Percentiles rank a stretch among this genome's conserved stretches.
phyloP scores from a whole-genome alignment of 2,329 filamentous ascomycete species.

The Xylariaceae sp. region DNA sequence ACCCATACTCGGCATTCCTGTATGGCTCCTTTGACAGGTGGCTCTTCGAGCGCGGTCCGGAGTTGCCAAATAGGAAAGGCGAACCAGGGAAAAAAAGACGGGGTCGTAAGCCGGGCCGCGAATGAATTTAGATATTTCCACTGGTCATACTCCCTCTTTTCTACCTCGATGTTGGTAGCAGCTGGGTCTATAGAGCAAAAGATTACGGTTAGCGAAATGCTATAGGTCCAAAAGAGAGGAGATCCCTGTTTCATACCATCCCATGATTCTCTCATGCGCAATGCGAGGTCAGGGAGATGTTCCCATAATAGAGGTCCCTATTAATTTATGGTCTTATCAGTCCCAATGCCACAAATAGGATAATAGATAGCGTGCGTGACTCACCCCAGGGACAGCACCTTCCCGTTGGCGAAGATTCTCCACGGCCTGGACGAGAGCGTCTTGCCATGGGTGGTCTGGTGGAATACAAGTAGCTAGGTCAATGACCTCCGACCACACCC shows the following conservation, averaged over 20 bases:
- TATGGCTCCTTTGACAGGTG: not conserved
- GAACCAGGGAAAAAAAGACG: not conserved
- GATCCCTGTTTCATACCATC: too few relatives aligned
- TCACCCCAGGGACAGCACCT: not conserved
- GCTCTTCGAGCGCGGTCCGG: not conserved
- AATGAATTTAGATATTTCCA: slow-evolving; percentile 8
- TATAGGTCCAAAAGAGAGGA: too few relatives aligned
- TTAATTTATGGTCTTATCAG: too few relatives aligned
- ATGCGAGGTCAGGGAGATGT: too few relatives aligned
- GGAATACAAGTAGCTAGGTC: not conserved
- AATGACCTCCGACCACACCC: not conserved
- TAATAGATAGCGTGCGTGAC: too few relatives aligned
- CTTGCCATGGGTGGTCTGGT: not conserved
- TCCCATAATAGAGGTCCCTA: too few relatives aligned
- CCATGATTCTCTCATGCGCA: too few relatives aligned
- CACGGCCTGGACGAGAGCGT: not conserved
- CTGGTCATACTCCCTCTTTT: not conserved
- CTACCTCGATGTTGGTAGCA: too few relatives aligned
- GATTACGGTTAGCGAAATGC: too few relatives aligned
- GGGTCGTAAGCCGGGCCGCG: not conserved
- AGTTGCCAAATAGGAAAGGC: not conserved
- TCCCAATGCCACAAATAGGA: too few relatives aligned
- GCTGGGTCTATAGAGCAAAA: too few relatives aligned
- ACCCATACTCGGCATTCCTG: slow-evolving; percentile 9
- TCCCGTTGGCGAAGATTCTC: not conserved